Evolutionary conservation across 1,139 yeast species (phyloP), one percentile per base, ranked within the genome.

Genomic region (Geotrichum restrictum): DNA sequence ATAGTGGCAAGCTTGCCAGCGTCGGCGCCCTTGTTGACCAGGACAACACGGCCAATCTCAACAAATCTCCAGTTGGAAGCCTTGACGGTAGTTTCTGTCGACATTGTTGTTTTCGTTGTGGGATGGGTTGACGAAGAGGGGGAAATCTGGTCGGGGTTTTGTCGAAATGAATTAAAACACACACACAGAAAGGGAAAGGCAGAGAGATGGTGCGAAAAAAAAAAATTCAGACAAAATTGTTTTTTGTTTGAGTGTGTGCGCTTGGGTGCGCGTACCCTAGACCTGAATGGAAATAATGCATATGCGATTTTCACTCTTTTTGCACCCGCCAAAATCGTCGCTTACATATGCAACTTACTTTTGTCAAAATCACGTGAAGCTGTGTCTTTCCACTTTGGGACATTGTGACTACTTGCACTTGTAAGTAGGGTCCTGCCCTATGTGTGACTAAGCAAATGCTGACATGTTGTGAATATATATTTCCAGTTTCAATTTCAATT

Each of bases 11-110:
- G 81, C 79, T 87, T 85, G 71, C 88, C 88, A 61, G 80, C 74
- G 67, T 69, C 71, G 62, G 74, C 72, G 62, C 85, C 85, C 79
- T 82, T 80, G 83, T 82, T 78, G 75, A 93, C 75, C 74, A 91
- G 85, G 78, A 91, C 96, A 74, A 94, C 88, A 82, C 98, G 96
- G 76, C 99, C 99, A 74, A 91, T 87, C 83, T 93, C 96, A 76
- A 94, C 98, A 75, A 82, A 85, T 86, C 97, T 88, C 98, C 97
- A 91, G 91, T 87, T 88, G 78, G 95, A 82, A 76, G 95, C 87
- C 82, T 87, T 86, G 77, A 91, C 94, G 74, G 86, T 79, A 75
- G 95, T 74, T 72, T 79, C 79, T 68, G 80, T 72, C 71, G 85
- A 79, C 85, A 80, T 81, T 64, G 64, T 67, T 57, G 50, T 38